Evolutionary conservation across 1,284 basidiomycete species (phyloP).

Genomic region (Sutorius eximius): DNA sequence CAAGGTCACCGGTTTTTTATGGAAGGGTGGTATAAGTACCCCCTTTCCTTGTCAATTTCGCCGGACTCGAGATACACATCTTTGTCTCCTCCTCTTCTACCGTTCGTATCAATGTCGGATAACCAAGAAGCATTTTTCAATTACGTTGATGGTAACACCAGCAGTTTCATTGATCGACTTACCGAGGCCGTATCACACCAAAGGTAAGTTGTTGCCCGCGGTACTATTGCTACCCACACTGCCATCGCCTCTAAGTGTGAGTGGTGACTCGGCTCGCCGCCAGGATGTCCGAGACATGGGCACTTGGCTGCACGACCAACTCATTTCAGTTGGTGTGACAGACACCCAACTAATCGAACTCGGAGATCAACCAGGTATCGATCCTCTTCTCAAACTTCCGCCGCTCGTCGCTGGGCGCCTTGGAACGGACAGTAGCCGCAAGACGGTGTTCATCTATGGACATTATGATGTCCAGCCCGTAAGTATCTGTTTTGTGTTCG

Average conservation of each 20-base stretch:
- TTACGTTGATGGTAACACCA: background rate
- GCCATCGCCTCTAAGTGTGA: background rate
- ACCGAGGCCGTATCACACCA: background rate
- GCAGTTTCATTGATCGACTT: background rate
- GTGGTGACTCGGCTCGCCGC: background rate
- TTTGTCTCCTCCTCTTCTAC: background rate
- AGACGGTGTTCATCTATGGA: constrained; percentile 89
- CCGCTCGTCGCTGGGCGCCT: constrained; percentile 82
- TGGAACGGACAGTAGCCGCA: constrained; percentile 67
- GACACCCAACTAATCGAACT: background rate
- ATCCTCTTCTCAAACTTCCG: constrained; percentile 39
- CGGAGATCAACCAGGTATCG: background rate
- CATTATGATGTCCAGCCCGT: constrained; percentile 84
- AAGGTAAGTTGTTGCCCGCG: background rate
- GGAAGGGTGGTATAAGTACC: background rate
- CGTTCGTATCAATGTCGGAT: background rate
- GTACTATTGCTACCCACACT: background rate
- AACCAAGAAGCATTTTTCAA: background rate
- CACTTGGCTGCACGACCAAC: background rate
- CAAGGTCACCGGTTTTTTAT: background rate
- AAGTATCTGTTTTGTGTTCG: constrained; percentile 23
- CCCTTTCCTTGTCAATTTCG: background rate
- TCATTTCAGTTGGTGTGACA: background rate
- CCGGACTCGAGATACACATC: background rate
- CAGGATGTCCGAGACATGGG: background rate